Evolutionary conservation across 2,329 filamentous ascomycete species (phyloP).

Genomic region (Apiospora malaysiana): DNA sequence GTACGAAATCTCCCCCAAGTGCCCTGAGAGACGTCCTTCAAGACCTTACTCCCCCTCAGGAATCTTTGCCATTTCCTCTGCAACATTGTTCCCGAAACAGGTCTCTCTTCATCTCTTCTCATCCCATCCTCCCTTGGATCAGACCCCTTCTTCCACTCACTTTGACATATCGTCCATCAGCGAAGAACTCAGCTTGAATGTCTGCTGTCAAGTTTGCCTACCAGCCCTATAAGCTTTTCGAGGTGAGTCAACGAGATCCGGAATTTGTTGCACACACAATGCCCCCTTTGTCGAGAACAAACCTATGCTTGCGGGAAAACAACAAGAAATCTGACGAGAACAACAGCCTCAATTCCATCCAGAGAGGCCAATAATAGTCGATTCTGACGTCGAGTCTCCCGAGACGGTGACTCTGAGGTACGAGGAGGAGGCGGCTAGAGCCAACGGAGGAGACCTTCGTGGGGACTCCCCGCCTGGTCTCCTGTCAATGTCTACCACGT

Average conservation of each 20-base stretch:
- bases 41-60: conserved; percentile 28
- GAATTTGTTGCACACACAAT: conserved; percentile 16
- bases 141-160: conserved; percentile 37
- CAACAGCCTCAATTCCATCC: conserved; percentile 58
- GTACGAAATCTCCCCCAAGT: conserved; percentile 18
- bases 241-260: conserved; percentile 54
- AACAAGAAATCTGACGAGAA: conserved; percentile 26
- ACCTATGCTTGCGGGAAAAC: conserved; percentile 15
- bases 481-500: conserved; percentile 77
- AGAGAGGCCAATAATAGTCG: conserved; percentile 63
- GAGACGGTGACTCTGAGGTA: conserved; percentile 62
- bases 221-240: conserved; percentile 62
- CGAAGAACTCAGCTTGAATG: conserved; percentile 56
- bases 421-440: conserved; percentile 60
- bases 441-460: conserved; percentile 57
- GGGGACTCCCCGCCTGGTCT: conserved; percentile 64
- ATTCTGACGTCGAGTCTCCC: conserved; percentile 61
- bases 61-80: conserved; percentile 29
- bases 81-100: conserved; percentile 45
- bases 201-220: conserved; percentile 63
- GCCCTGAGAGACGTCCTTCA: conserved; percentile 17
- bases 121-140: conserved; percentile 33
- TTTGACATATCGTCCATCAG: conserved; percentile 23
- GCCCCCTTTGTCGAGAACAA: conserved; percentile 13
- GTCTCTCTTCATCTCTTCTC: conserved; percentile 38